Conservation (phyloP, 345 rosid species). For the Rhizophora mangle region DNA sequence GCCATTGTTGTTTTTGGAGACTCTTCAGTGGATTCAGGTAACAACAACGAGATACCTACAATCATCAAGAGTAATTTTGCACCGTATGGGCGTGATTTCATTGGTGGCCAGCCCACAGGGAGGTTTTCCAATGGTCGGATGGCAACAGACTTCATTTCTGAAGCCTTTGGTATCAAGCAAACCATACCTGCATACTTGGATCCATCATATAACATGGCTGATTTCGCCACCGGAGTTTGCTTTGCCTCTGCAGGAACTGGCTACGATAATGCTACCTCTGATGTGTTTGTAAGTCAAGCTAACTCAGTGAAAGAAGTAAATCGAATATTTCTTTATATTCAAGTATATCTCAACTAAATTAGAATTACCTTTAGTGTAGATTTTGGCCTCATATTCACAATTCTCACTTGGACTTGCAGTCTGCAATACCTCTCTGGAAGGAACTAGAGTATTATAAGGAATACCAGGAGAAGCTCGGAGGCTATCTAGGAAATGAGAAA, state of each 20-base stretch:
- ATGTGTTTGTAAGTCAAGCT: conserved; percentile 1
- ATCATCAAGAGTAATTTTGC: conserved; percentile 4
- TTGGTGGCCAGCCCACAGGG: conserved; percentile 11
- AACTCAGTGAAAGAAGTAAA: background rate
- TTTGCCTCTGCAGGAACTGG: conserved; percentile 18
- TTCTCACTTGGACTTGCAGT: background rate
- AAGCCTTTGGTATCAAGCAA: conserved; percentile 13
- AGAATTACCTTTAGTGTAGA: background rate
- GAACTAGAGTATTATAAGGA: background rate
- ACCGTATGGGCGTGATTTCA: conserved; percentile 14
- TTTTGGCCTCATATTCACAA: background rate
- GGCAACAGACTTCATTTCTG: conserved; percentile 13
- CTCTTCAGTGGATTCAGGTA: conserved; percentile 15
- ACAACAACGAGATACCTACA: conserved; percentile 12
- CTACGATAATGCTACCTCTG: conserved; percentile 10
- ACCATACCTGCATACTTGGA: conserved; percentile 13
- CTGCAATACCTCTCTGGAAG: conserved; percentile 11
- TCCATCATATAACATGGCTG: background rate
- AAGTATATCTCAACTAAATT: background rate
- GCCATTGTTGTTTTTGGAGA: conserved; percentile 12
- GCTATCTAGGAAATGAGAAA: conserved; percentile 2
- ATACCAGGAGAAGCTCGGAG: conserved; percentile 1
- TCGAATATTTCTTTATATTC: background rate
- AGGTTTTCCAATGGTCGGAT: conserved; percentile 15
- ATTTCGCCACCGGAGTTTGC: conserved; percentile 10